Conservation (phyloP, 805 yeast genomes). For the Saturnispora quitensis region DNA sequence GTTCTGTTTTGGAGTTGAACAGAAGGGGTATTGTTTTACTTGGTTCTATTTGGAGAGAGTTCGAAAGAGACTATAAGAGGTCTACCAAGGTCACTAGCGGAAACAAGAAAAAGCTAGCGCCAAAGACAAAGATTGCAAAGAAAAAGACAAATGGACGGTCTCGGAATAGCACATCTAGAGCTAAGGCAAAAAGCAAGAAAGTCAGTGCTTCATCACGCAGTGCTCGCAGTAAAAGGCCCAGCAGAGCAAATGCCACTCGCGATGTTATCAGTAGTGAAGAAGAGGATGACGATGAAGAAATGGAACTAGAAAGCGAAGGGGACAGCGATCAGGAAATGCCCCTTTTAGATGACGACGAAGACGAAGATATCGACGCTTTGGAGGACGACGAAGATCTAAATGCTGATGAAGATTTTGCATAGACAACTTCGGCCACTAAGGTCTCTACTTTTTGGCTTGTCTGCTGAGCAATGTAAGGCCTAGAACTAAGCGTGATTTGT, state of each 20-base stretch:
- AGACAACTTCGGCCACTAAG: not conserved
- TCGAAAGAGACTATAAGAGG: slow-evolving; percentile 27
- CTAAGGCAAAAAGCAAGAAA: not conserved
- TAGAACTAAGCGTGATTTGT: not conserved
- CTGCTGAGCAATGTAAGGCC: not conserved
- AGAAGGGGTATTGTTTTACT: slow-evolving; percentile 77
- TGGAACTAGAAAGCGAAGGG: not conserved
- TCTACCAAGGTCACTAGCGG: not conserved
- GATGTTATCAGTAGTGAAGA: slow-evolving; percentile 2
- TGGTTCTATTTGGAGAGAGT: slow-evolving; percentile 65
- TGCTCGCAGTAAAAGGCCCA: not conserved
- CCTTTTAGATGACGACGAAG: slow-evolving; percentile 5
- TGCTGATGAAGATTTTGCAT: not conserved
- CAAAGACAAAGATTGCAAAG: not conserved
- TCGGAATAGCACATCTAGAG: not conserved
- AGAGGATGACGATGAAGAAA: slow-evolving; percentile 6
- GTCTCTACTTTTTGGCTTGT: not conserved
- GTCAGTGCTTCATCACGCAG: not conserved
- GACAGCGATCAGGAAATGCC: slow-evolving; percentile 3
- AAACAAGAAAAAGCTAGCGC: not conserved
- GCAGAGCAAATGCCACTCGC: not conserved
- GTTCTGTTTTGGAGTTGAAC: slow-evolving; percentile 67
- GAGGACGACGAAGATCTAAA: slow-evolving; percentile 1
- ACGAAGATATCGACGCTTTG: not conserved
- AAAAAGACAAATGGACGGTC: not conserved